Percentiles rank a stretch among this genome's conserved stretches.
These are phyloP conservation scores for Ogataea polymorpha DNA, from an alignment of 805 yeast genomes.

Conservation along the genomic window DNA sequence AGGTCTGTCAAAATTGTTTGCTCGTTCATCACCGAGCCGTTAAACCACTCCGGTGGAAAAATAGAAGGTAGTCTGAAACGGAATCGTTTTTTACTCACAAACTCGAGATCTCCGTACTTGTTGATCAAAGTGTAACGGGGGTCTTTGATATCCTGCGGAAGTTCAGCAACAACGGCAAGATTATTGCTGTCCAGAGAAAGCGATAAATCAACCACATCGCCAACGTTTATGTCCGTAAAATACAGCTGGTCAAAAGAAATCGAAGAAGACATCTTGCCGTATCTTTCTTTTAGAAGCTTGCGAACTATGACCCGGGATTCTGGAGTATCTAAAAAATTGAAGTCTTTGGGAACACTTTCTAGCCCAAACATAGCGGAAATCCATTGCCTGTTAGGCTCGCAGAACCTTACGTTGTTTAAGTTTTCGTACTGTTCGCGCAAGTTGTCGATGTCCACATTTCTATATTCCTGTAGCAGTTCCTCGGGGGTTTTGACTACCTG, in stretches of 20 bases:
- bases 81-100: constrained; percentile 43
- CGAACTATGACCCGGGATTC: constrained; percentile 6
- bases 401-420: constrained; percentile 25
- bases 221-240: constrained; percentile 39
- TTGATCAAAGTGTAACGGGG: constrained; percentile 56
- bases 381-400: constrained; percentile 33
- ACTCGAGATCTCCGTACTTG: constrained; percentile 54
- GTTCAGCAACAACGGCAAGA: constrained; percentile 51
- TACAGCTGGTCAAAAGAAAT: constrained; percentile 23
- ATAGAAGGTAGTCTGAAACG: constrained; percentile 53
- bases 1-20: constrained; percentile 17
- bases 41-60: constrained; percentile 39
- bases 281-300: constrained; percentile 2
- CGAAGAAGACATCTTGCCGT: constrained; percentile 2
- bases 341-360: constrained; percentile 12
- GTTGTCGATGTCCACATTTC: constrained; percentile 28
- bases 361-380: constrained; percentile 11
- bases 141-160: constrained; percentile 48
- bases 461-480: constrained; percentile 27
- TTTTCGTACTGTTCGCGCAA: constrained; percentile 20
- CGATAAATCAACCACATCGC: constrained; percentile 61
- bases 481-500: constrained; percentile 29
- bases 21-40: constrained; percentile 30
- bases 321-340: constrained; percentile 18
- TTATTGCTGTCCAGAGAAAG: constrained; percentile 40